A percentile compares a stretch with the other conserved stretches of the same genome.
phyloP scores from a whole-genome alignment of 2,329 filamentous ascomycete species.

The Zymoseptoria tritici region DNA sequence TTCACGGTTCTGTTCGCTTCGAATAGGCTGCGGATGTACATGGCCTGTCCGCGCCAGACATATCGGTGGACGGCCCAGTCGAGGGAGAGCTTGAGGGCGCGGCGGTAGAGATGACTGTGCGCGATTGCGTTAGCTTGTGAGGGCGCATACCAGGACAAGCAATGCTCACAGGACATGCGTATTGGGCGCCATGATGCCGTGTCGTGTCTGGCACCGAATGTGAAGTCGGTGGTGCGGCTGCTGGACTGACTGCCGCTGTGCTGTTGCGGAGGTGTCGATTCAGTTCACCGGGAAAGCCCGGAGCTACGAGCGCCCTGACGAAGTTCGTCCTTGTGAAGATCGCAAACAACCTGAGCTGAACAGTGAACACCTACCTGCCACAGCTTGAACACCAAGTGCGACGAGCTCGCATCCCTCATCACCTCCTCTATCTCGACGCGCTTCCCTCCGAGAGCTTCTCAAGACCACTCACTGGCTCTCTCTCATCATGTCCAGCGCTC shows the following conservation, averaged over 20 bases:
- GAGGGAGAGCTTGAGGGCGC: slow-evolving; percentile 83
- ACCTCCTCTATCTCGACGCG: slow-evolving; percentile 1
- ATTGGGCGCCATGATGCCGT: slow-evolving; percentile 33
- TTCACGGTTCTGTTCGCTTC: slow-evolving; percentile 83
- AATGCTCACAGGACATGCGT: slow-evolving; percentile 24
- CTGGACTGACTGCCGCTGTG: neutral
- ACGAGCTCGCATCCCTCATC: slow-evolving; percentile 4
- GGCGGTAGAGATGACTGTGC: slow-evolving; percentile 69
- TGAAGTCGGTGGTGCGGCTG: neutral
- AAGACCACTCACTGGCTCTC: slow-evolving; percentile 23
- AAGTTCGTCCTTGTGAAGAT: slow-evolving; percentile 2
- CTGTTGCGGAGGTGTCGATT: neutral
- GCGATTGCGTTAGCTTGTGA: slow-evolving; percentile 14
- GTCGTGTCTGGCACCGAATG: neutral
- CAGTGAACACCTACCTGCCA: neutral
- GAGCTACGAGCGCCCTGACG: neutral
- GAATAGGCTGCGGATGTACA: slow-evolving; percentile 92
- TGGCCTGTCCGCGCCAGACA: slow-evolving; percentile 88
- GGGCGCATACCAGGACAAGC: neutral
- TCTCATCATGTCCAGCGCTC: slow-evolving; percentile 31
- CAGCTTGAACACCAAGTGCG: neutral
- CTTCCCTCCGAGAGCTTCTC: slow-evolving; percentile 17
- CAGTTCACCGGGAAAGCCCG: neutral
- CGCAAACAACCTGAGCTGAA: neutral
- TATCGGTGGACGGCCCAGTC: slow-evolving; percentile 93